These are phyloP conservation scores for Albugo laibachii DNA, from an alignment of 352 stramenopile genomes.

Conservation along the genomic window DNA sequence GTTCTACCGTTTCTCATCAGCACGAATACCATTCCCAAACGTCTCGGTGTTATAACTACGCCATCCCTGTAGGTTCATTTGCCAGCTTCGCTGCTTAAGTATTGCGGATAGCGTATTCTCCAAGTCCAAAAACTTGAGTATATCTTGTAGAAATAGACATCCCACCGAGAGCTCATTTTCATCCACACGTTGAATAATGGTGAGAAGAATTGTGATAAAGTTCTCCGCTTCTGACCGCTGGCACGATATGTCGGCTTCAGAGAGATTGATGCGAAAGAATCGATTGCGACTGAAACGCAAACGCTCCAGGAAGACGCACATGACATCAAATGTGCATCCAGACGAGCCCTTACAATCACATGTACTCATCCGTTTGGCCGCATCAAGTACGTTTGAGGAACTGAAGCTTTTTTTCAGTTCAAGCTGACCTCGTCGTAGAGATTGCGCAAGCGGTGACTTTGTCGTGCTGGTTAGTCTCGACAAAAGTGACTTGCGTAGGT, in stretches of 20 bases:
- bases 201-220: constrained; percentile 64
- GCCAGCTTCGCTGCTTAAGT: constrained; percentile 37
- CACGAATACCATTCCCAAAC: constrained; percentile 56
- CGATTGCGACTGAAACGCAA: constrained; percentile 59
- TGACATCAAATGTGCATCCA: constrained; percentile 50
- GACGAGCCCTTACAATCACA: constrained; percentile 32
- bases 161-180: constrained; percentile 6
- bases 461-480: constrained; percentile 21
- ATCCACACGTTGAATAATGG: constrained; percentile 32
- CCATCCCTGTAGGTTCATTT: constrained; percentile 59
- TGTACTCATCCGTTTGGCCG: constrained; percentile 13
- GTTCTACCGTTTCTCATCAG: constrained; percentile 2
- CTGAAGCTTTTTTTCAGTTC: background rate
- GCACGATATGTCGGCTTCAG: constrained; percentile 27
- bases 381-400: background rate
- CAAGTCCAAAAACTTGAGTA: constrained; percentile 60
- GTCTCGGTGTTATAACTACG: constrained; percentile 50
- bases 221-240: constrained; percentile 66
- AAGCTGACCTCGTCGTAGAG: constrained; percentile 13
- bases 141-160: constrained; percentile 63
- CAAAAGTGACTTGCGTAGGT: constrained; percentile 54
- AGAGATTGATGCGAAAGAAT: constrained; percentile 19
- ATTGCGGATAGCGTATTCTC: constrained; percentile 39
- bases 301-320: constrained; percentile 43
- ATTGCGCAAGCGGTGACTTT: constrained; percentile 15